Evolutionary conservation across 2,329 filamentous ascomycete species (phyloP).

Genomic region (Penicillium brevicompactum): DNA sequence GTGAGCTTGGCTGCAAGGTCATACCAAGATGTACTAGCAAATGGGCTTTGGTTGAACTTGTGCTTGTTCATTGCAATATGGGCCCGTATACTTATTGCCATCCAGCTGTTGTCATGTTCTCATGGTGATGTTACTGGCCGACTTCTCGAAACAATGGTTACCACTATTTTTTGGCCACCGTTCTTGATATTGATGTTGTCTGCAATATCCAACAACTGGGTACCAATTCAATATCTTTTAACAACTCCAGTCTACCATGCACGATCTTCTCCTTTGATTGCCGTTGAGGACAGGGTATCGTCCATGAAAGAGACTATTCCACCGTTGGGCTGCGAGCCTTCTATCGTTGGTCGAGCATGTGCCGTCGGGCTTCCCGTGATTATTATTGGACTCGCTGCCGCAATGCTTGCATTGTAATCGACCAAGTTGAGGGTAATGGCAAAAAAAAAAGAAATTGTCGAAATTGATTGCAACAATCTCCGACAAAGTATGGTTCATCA

Average conservation of each 20-base stretch:
- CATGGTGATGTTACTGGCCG: neutral
- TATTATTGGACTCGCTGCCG: too few relatives aligned
- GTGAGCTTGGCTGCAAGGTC: conserved; percentile 7
- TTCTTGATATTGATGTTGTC: conserved; percentile 24
- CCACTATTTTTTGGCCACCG: conserved; percentile 25
- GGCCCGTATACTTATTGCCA: conserved; percentile 4
- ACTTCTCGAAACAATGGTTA: conserved; percentile 5
- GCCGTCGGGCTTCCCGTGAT: too few relatives aligned
- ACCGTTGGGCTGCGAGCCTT: too few relatives aligned
- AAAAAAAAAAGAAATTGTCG: too few relatives aligned
- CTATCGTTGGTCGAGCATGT: too few relatives aligned
- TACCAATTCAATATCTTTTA: conserved; percentile 24
- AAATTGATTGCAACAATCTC: too few relatives aligned
- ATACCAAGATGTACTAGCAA: conserved; percentile 18
- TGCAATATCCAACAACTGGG: conserved; percentile 19
- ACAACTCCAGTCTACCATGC: conserved; percentile 13
- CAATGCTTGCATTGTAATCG: too few relatives aligned
- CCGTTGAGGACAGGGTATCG: too few relatives aligned
- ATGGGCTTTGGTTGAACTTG: conserved; percentile 21
- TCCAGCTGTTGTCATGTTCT: neutral
- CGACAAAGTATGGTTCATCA: too few relatives aligned
- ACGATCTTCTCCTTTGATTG: neutral
- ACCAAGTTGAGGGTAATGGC: too few relatives aligned
- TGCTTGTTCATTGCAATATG: conserved; percentile 13
- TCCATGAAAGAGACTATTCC: too few relatives aligned